Base-by-base conservation (phyloP, 2,329 filamentous ascomycete species). In the Gnomoniopsis sp. region DNA sequence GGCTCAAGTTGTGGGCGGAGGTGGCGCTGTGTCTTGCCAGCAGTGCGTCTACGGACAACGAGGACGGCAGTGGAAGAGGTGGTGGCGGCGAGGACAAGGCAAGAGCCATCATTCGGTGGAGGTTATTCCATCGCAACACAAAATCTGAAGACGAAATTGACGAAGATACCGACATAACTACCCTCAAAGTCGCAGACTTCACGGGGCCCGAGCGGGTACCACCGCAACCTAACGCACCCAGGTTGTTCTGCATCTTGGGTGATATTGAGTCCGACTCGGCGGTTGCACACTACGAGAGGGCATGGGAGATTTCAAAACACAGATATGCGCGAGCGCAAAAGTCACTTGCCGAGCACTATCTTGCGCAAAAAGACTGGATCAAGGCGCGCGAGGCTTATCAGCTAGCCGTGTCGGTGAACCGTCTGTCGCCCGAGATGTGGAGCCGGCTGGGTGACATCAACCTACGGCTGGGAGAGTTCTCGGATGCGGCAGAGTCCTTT, bases 1-100 rank as follows among this genome's bases (percentile, higher is more conserved):
- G 95, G 3, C 77, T 99, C 19, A 87, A 92, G 58, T 88, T 98
- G 72, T 98, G 95, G 92, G 90, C 95, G 1, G 95, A 99, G 74
- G 91, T 93, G 4, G 93, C 95, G 0, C 80, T 99, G 1, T 99
- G 95, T 71, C 88, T 91, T 67, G 93, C 91, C 14, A 80, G 75
- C 69, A 79, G 71, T 49, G 83, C 75, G 21, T 77, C 74, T 53
- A 80, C 85, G 0, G 90, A 88, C 0, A 83, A 88, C n/a, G 81
- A 87, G 4, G 83, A 85, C 53, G 76, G 79, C 58, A 76, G 74
- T 53, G 85, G 74, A 2, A 75, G 82, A 6, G 82, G 83, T 1
- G 76, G 75, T 22, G 81, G 81, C 6, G 83, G 81, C 2, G 93
- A 97, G 73, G 89, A 89, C 23, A 95, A 95, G 68, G 95, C 92